Percentiles rank a stretch among this genome's conserved stretches.
Conservation (phyloP, 2,329 filamentous ascomycete species). For the Colletotrichum coccodes region DNA sequence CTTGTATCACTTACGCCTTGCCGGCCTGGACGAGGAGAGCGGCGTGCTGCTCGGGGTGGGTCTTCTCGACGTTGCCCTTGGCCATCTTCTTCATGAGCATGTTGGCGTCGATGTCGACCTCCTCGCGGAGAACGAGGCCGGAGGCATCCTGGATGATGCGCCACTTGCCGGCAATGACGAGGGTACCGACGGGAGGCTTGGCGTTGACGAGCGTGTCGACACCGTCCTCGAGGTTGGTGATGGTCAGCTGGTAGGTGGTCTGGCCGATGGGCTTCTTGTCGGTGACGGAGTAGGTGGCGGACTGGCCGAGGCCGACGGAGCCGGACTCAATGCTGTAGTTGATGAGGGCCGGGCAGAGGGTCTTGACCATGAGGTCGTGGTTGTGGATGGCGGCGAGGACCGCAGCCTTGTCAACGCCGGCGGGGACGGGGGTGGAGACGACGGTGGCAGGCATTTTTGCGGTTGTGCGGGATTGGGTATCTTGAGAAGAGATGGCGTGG, state of each 20-base stretch:
- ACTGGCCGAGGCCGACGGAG: constrained; percentile 17
- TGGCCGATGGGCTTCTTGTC: constrained; percentile 34
- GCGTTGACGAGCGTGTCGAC: constrained; percentile 31
- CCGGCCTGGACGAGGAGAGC: constrained; percentile 28
- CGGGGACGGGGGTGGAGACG: constrained; percentile 27
- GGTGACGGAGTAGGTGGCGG: constrained; percentile 30
- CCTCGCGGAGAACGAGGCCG: constrained; percentile 27
- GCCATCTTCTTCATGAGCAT: constrained; percentile 33
- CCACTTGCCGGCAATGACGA: constrained; percentile 30
- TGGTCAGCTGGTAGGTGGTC: constrained; percentile 32
- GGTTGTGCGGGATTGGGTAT: neutral
- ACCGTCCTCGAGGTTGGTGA: constrained; percentile 31
- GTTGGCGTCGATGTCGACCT: constrained; percentile 31
- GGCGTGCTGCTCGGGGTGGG: constrained; percentile 30
- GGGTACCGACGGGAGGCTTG: constrained; percentile 31
- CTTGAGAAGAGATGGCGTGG: neutral
- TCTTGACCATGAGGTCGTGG: constrained; percentile 33
- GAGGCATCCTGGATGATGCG: constrained; percentile 17
- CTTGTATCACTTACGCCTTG: constrained; percentile 21
- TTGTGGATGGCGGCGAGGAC: constrained; percentile 29
- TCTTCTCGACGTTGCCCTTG: constrained; percentile 33
- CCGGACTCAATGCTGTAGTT: constrained; percentile 28
- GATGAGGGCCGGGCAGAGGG: constrained; percentile 30
- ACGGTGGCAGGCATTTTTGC: constrained; percentile 22
- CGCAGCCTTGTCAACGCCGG: constrained; percentile 19